Evolutionary conservation across 345 rosid species (phyloP), one percentile per base, ranked within the genome.

Genomic region (Aegle marmelos): DNA sequence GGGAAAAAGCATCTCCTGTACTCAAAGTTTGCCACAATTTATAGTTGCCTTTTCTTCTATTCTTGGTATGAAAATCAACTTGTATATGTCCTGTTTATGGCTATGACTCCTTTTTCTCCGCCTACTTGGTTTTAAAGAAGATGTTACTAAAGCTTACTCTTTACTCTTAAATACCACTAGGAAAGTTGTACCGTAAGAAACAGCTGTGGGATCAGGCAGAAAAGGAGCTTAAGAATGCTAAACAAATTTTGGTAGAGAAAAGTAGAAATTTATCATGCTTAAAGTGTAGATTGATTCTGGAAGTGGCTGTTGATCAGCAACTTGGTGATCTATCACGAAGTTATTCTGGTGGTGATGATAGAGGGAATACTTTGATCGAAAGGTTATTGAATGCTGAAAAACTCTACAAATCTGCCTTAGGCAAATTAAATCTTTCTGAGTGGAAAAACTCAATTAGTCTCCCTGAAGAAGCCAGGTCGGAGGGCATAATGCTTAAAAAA

Each of bases 1-100:
- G 98, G 99, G 99, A 66, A 91, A 89, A 86, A 86, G 79, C 74
- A 87, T 96, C 84, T 87, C 98, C 39, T 83, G 71, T 79, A 83
- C 77, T 24, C 95, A 86, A 75, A 81, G 82, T 81, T 80, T 96
- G 82, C 85, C 87, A 31, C 86, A 85, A 63, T 94, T 91, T 86
- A 79, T 74, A 58, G 89, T 89, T 82, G 90, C 92, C 31, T 96
- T 94, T 87, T 89, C 91, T 77, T 88, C 93, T 30, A 86, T 85
- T 25, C 85, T 94, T 87, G 99, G 99, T 94, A 85, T 69, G 79
- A 63, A 69, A 76, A 48, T 68, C 14, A 39, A 41, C 28, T 14
- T 33, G 72, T 69, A 13, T 45, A n/a, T 48, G 36, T 60, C 30
- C 41, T 79, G n/a, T 21, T 72, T 76, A 19, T 24, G 33, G 16